A percentile compares a stretch with the other conserved stretches of the same genome.
These are phyloP conservation scores for Coemansia sp. DNA, from an alignment of 192 early-diverging fungal species.

Conservation along the genomic window DNA sequence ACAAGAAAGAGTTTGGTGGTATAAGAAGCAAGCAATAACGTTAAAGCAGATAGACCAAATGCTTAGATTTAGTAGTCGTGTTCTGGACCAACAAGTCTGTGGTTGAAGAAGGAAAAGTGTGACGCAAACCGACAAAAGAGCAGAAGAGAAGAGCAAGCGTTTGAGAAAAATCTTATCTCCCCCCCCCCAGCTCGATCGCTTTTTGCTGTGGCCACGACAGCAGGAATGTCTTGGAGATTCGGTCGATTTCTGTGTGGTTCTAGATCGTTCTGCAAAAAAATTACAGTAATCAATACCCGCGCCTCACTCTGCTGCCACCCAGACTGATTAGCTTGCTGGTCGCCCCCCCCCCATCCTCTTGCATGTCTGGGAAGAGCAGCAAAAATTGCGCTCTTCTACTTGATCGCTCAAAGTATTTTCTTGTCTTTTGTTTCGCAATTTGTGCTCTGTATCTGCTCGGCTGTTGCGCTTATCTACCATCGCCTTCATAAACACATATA, in stretches of 20 bases:
- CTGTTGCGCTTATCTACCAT: background rate
- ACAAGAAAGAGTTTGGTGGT: background rate
- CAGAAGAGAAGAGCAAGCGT: background rate
- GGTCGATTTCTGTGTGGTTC: conserved; percentile 21
- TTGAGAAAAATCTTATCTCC: background rate
- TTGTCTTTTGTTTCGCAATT: background rate
- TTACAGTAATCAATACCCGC: conserved; percentile 24
- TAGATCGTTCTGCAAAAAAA: conserved; percentile 9
- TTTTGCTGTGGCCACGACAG: background rate
- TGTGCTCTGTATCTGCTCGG: background rate
- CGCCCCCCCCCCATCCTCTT: background rate
- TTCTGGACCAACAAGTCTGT: background rate
- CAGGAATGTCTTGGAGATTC: conserved; percentile 1
- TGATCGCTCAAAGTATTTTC: background rate
- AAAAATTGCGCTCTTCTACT: background rate
- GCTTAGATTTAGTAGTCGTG: background rate
- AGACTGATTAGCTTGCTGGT: background rate
- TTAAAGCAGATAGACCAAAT: background rate
- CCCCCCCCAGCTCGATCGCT: background rate
- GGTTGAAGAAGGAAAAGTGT: background rate
- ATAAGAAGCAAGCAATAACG: background rate
- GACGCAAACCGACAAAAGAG: background rate
- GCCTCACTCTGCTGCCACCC: background rate
- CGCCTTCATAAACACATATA: background rate
- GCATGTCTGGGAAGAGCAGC: background rate